Conservation (phyloP, 2,329 filamentous ascomycete species). For the Fusarium pilosicola region DNA sequence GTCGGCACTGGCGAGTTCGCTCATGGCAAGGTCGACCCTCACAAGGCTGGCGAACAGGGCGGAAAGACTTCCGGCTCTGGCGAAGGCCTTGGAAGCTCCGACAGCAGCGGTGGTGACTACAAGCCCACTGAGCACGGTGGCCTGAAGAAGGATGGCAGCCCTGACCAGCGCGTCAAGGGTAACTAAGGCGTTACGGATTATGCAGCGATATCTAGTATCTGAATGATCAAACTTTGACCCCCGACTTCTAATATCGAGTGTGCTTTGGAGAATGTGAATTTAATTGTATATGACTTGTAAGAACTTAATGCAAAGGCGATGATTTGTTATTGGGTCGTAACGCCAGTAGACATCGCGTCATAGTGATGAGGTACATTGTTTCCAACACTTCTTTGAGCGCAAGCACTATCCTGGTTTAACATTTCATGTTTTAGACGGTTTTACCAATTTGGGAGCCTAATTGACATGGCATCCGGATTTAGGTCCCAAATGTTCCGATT, state of each 20-base stretch:
- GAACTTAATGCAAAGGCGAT: fast-evolving
- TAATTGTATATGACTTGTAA: background rate
- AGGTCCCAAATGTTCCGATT: background rate
- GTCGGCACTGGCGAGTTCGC: constrained; percentile 40
- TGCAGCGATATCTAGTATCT: background rate
- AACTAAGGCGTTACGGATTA: background rate
- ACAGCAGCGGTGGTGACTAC: constrained; percentile 13
- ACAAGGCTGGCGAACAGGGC: constrained; percentile 29
- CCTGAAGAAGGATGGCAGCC: constrained; percentile 25
- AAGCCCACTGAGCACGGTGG: constrained; percentile 29
- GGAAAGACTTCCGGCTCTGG: constrained; percentile 27
- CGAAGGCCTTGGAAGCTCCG: constrained; percentile 2
- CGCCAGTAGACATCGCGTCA: background rate
- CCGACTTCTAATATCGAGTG: fast-evolving
- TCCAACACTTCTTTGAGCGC: fast-evolving
- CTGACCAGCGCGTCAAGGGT: constrained; percentile 27
- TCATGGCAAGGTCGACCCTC: constrained; percentile 37
- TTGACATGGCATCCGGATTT: background rate
- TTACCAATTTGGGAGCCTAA: background rate
- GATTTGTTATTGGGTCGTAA: background rate
- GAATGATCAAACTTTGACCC: background rate
- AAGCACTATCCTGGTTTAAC: fast-evolving
- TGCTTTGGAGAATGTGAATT: fast-evolving
- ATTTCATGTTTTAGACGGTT: fast-evolving
- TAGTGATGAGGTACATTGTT: background rate